These are phyloP conservation scores for Fusarium stilboides DNA, from an alignment of 2,329 filamentous ascomycete genomes.

Conservation along the genomic window DNA sequence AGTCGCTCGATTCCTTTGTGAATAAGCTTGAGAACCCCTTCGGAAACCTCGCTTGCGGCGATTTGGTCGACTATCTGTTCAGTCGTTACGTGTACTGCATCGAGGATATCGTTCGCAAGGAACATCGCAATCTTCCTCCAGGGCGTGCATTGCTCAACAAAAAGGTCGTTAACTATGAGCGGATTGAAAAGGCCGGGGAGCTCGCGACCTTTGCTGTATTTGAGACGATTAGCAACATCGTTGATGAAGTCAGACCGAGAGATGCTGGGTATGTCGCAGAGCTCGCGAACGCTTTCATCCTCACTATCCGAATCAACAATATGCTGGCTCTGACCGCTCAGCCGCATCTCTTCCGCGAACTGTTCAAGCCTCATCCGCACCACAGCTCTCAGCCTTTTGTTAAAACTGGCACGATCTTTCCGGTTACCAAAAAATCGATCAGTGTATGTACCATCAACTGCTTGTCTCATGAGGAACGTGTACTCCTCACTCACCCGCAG, in stretches of 20 bases:
- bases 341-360: constrained; percentile 1
- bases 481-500: constrained; percentile 5
- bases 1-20: background rate
- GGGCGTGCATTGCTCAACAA: constrained; percentile 69
- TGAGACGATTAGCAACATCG: constrained; percentile 44
- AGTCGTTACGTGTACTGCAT: constrained; percentile 16
- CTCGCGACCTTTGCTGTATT: constrained; percentile 60
- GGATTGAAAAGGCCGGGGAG: constrained; percentile 74
- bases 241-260: constrained; percentile 37
- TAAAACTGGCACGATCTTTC: background rate
- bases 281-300: background rate
- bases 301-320: constrained; percentile 11
- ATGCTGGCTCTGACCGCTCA: background rate
- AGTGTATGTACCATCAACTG: constrained; percentile 67
- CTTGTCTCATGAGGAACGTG: constrained; percentile 60
- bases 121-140: constrained; percentile 65
- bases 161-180: constrained; percentile 71
- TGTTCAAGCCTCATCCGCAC: background rate
- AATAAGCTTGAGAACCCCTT: constrained; percentile 5
- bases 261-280: background rate
- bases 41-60: background rate
- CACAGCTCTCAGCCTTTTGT: background rate
- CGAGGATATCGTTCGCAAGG: constrained; percentile 35
- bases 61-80: background rate
- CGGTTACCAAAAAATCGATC: constrained; percentile 52